Percentiles rank a stretch among this genome's conserved stretches.
phyloP scores from a whole-genome alignment of 169 alveolate species.

The Plasmodium vivax region DNA sequence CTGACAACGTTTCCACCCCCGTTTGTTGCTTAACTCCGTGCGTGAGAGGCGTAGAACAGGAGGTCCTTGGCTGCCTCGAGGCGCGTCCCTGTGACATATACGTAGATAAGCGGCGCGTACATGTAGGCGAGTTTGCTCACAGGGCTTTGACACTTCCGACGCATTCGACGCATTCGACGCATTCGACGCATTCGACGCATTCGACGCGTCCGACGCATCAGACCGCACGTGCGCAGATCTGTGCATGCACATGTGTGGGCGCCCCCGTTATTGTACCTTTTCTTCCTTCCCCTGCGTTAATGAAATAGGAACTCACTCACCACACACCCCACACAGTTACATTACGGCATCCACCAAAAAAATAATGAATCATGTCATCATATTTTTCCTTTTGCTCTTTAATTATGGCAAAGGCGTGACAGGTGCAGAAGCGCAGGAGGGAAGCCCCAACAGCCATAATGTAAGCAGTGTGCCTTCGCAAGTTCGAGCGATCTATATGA shows the following conservation, averaged over 20 bases:
- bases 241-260: neutral
- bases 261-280: neutral
- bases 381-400: conserved; percentile 29
- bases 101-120: neutral
- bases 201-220: too few species aligned
- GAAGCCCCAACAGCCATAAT: neutral
- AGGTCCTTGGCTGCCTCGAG: neutral
- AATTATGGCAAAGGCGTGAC: conserved; percentile 20
- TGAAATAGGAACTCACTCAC: neutral
- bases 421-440: neutral
- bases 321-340: neutral
- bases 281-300: neutral
- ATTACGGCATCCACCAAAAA: neutral
- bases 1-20: neutral
- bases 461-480: conserved; percentile 13
- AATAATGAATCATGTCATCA: conserved; percentile 45
- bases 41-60: neutral
- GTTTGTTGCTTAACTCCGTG: neutral
- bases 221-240: neutral
- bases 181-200: neutral
- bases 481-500: neutral
- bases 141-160: neutral
- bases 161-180: too few species aligned
- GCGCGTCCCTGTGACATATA: neutral
- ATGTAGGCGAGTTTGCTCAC: neutral